These are phyloP conservation scores for Coniferiporia sulphurascens DNA, from an alignment of 1,284 basidiomycete genomes.

Conservation along the genomic window DNA sequence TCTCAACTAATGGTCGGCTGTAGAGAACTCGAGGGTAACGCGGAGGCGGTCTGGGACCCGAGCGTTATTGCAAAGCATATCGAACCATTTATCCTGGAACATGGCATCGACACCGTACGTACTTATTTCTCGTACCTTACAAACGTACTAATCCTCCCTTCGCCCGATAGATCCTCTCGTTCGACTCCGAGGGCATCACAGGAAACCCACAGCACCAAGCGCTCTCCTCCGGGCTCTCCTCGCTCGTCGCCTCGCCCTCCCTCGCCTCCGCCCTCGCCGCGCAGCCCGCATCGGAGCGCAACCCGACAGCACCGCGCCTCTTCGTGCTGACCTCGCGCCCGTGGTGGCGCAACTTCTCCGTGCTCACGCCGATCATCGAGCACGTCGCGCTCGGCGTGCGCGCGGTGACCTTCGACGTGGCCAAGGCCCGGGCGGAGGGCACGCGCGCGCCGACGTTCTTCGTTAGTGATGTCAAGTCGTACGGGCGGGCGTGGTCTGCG, in stretches of 20 bases:
- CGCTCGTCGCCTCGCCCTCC: conserved; percentile 7
- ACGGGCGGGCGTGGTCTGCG: conserved; percentile 9
- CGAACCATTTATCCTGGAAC: conserved; percentile 11
- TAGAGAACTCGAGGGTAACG: conserved; percentile 3
- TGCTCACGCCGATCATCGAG: conserved; percentile 10
- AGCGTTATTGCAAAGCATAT: conserved; percentile 3
- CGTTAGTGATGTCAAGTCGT: conserved; percentile 7
- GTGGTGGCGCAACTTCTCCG: neutral
- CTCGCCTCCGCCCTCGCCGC: conserved; percentile 5
- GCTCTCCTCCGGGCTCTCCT: conserved; percentile 5
- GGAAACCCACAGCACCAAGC: conserved; percentile 7
- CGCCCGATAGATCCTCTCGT: conserved; percentile 13
- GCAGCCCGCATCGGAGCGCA: neutral
- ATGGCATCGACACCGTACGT: conserved; percentile 17
- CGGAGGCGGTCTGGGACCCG: conserved; percentile 5
- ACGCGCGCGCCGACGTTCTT: conserved; percentile 7
- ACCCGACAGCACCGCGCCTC: conserved; percentile 6
- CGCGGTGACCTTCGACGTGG: neutral
- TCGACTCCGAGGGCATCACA: conserved; percentile 13
- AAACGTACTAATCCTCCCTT: neutral
- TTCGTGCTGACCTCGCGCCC: conserved; percentile 5
- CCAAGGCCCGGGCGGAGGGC: neutral
- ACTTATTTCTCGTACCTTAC: neutral
- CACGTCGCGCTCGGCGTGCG: conserved; percentile 9
- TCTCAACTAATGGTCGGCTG: neutral